Evolutionary conservation across 2,329 filamentous ascomycete species (phyloP).

Genomic region (Alternaria longipes): DNA sequence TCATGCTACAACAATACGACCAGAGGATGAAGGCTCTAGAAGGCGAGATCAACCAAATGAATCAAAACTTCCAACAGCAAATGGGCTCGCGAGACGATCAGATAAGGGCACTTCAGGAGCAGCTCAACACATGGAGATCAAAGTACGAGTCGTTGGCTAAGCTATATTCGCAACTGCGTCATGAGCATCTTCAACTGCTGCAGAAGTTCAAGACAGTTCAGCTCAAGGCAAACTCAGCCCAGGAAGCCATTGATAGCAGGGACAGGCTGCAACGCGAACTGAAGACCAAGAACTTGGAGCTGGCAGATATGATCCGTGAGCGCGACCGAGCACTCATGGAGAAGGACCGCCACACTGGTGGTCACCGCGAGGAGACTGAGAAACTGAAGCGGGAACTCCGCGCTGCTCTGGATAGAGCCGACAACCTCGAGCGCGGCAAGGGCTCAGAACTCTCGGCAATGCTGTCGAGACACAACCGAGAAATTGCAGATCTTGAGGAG

Average conservation of each 20-base stretch:
- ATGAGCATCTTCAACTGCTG: constrained; percentile 92
- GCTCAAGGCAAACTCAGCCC: constrained; percentile 93
- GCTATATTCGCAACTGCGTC: constrained; percentile 93
- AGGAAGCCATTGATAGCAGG: constrained; percentile 92
- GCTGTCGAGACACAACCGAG: constrained; percentile 94
- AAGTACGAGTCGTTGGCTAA: constrained; percentile 98
- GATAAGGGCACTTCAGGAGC: constrained; percentile 89
- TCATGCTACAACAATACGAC: constrained; percentile 97
- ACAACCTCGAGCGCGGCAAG: constrained; percentile 91
- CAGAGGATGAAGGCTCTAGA: constrained; percentile 91
- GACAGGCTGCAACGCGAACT: constrained; percentile 97
- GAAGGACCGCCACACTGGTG: constrained; percentile 84
- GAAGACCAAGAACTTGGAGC: constrained; percentile 99
- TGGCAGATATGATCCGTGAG: constrained; percentile 98
- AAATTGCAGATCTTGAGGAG: constrained; percentile 96
- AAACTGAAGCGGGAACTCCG: constrained; percentile 93
- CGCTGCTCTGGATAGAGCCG: constrained; percentile 88
- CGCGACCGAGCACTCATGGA: constrained; percentile 93
- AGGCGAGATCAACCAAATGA: constrained; percentile 82
- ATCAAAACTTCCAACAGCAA: constrained; percentile 85
- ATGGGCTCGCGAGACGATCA: constrained; percentile 92
- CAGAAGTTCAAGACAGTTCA: constrained; percentile 97
- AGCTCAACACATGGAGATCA: constrained; percentile 95
- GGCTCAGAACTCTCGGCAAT: constrained; percentile 94
- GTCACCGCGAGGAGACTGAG: constrained; percentile 91